Percentiles rank a stretch among this genome's conserved stretches.
Conservation (phyloP, 495 filamentous ascomycete genomes). For the Podospora comata region DNA sequence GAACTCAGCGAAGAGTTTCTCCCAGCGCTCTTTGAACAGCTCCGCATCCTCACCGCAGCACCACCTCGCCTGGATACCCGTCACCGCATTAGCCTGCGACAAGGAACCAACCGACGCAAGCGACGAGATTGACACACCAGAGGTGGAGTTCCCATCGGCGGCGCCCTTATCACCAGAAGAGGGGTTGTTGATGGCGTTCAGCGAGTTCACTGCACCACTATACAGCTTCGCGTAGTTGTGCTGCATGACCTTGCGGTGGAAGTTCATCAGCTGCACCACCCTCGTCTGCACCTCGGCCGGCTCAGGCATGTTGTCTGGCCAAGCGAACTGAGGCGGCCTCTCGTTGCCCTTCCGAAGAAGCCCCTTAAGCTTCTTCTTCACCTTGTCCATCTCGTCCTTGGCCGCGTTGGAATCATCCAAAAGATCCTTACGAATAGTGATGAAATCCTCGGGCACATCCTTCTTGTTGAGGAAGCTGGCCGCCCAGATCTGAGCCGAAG, state of each 20-base stretch:
- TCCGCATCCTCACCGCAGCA: constrained; percentile 94
- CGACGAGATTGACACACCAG: constrained; percentile 28
- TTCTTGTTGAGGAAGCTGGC: constrained; percentile 84
- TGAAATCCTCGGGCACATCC: constrained; percentile 75
- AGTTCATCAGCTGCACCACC: constrained; percentile 96
- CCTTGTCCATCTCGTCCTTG: constrained; percentile 99
- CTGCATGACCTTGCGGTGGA: constrained; percentile 90
- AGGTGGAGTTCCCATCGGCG: constrained; percentile 21
- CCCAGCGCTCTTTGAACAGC: constrained; percentile 94
- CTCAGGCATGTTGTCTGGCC: constrained; percentile 93
- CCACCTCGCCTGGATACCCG: constrained; percentile 82
- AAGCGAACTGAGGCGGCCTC: constrained; percentile 90
- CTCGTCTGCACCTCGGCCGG: constrained; percentile 83
- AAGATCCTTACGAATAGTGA: constrained; percentile 87
- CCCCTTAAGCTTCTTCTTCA: constrained; percentile 97
- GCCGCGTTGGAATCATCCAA: constrained; percentile 98
- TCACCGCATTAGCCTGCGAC: constrained; percentile 57
- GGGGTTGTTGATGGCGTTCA: constrained; percentile 52
- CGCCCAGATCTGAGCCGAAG: constrained; percentile 96
- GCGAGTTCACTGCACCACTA: constrained; percentile 56
- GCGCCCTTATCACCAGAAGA: constrained; percentile 34
- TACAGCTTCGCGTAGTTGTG: constrained; percentile 82
- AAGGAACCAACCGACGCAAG: constrained; percentile 43
- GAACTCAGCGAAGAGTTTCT: constrained; percentile 96
- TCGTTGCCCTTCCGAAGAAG: constrained; percentile 82